Base-by-base conservation (phyloP, 176 grass and related monocot genomes). In the Musa troglodytarum region DNA sequence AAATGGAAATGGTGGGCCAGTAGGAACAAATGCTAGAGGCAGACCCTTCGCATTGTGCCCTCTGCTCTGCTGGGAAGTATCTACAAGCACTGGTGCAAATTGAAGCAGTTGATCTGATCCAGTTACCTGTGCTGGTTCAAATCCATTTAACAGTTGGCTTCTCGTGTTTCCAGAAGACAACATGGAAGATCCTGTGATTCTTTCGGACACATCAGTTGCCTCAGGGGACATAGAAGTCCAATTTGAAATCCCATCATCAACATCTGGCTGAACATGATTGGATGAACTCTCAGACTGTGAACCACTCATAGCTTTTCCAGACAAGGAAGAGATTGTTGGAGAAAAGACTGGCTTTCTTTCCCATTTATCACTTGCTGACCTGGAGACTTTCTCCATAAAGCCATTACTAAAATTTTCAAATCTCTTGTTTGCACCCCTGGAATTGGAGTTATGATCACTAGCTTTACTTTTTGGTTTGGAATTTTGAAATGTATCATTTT, bases 1-100 rank as follows among this genome's bases (percentile, higher is more conserved):
- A 77, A 84, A 89, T 75, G 88, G 88, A 80, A 92, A 82, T 22
- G 79, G 81, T 53, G 92, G 85, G 49, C 89, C 89, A 80, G 92
- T 92, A 74, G 56, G 87, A 87, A 92, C 52, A 83, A 92, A 92
- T 69, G 83, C 53, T 56, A 87, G 8, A 21, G 66, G 66, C 11
- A 69, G 52, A 67, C 70, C 50, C 21, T 85, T 87, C 63, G 81
- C 81, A 80, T 57, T 92, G 80, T 89, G 87, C 78, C 68, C 77
- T 80, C 76, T 72, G 53, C 83, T 89, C 76, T 89, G 87, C 81
- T 82, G 83, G 57, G 85, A 59, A 25, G 82, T 64, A 86, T 77
- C 79, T 15, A 96, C 65, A 81, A 92, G 76, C 75, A 92, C 61
- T 66, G 80, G 85, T 80, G 72, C 72, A 77, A 80, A 53, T 62